These are phyloP conservation scores for Mycosphaerella arachidis DNA, from an alignment of 2,329 filamentous ascomycete species.

Conservation along the genomic window DNA sequence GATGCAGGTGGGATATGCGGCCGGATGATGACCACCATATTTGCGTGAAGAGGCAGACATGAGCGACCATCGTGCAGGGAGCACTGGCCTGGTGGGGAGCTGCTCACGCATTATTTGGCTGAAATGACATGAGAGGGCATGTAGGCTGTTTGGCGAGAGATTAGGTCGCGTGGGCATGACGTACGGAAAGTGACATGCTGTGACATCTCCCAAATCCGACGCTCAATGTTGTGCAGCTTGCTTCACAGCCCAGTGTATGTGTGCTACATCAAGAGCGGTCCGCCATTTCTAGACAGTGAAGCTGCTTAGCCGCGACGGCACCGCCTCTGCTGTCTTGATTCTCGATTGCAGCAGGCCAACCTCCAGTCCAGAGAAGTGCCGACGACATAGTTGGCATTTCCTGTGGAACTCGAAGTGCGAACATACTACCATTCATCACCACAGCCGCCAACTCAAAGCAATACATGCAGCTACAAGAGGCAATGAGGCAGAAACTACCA, in stretches of 20 bases:
- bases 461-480: not conserved
- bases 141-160: not conserved
- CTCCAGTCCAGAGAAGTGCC: no score
- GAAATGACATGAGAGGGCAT: not conserved
- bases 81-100: no score
- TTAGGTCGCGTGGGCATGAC: not conserved
- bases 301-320: not conserved
- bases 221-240: not conserved
- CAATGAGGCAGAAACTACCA: not conserved
- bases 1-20: not conserved
- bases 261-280: not conserved
- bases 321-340: no score
- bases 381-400: not conserved
- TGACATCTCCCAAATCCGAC: not conserved
- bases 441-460: not conserved
- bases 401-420: not conserved
- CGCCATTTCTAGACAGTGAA: not conserved
- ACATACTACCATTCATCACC: not conserved
- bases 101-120: no score
- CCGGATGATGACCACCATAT: not conserved
- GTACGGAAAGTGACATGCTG: not conserved
- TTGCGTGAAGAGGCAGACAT: not conserved
- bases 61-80: not conserved
- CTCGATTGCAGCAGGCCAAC: not conserved
- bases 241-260: not conserved